Base-by-base conservation (phyloP, 2,329 filamentous ascomycete genomes). In the Microascus cirrosus region DNA sequence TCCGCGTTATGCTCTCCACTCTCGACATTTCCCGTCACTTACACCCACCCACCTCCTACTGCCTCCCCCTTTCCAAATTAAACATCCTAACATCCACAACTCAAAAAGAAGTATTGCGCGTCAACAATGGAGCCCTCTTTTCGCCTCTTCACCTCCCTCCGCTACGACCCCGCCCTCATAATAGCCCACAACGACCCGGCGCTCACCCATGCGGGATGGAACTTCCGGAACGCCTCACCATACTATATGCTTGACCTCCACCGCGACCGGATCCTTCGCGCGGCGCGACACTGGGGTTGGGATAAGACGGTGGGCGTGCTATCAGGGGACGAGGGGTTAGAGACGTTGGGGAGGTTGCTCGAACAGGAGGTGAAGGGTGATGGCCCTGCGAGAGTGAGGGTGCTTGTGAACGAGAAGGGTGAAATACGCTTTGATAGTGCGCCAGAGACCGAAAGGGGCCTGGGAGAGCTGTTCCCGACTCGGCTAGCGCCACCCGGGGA, bases 201-300 rank as follows among this genome's bases (percentile, higher is more conserved):
- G 1, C 67, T 74, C 35, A 60, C 64, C 35, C 66, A 76, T 60
- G 69, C 74, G 48, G 80, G 75, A 20, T 85, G 77, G 73, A 84
- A 84, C 65, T 76, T 73, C 63, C 62, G 65, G 28, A 71, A 74
- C 28, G 48, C 45, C 7, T 88, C 83, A 10, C 81, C 85, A 0
- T 85, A 90, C 63, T 95, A 95, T 70, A 90, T 95, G 78, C 79
- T 94, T 18, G 77, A 84, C 59, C 85, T 86, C 63, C 91, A 96
- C 69, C 82, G 84, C 53, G 87, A 92, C 67, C 86, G 91, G 57
- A 80, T 96, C 67, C 75, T 90, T n/a, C 79, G 74, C 59, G 83
- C 82, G 15, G 82, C 83, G 5, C 68, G 65, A 5, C 67, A 85
- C 62, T 87, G 81, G 74, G 65, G 70, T 6, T 86, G 82, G 82